Base-by-base conservation (phyloP, 306 rosid genomes). In the Cyclanthera cordifolia region DNA sequence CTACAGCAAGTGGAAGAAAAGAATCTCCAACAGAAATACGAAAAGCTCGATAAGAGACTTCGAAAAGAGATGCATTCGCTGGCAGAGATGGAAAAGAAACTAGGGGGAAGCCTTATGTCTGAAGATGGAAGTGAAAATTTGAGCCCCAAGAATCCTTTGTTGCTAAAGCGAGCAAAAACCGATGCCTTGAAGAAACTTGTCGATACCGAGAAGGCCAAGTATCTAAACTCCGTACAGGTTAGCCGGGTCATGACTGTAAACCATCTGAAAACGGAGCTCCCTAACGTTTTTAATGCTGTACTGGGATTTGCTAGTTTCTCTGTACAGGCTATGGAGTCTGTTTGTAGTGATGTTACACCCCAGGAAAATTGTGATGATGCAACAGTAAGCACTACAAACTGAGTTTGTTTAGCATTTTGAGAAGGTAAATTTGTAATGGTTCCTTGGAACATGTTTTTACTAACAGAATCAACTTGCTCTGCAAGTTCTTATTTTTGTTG, bases 1-100 rank as follows among this genome's bases (percentile, higher is more conserved):
- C 46, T 52, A n/a, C 91, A 78, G 75, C 95, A 90, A 77, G 81
- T 39, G 46, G 87, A 79, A 73, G 97, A 88, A 79, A 82, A 83
- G 51, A 79, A 61, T 72, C 79, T 65, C 67, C 91, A 70, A 76
- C 82, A 77, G 57, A 90, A 70, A 78, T 81, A 66, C 8, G 78
- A 77, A 52, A 94, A 88, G 75, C 79, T 86, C 12, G 88, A 86
- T 50, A 83, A 75, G 57, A 87, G 71, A 79, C 69, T 85, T 69
- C 87, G 69, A 20, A 94, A 80, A 76, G 87, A 87, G 79, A 48
- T 16, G 15, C 16, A 8, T 34, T 75, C 84, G 5, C 72, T 86
- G 48, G 75, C 69, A 4, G 97, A 79, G 78, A 76, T 77, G 83
- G 80, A 79, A 84, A 43, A 51, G 32, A 86, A 81, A 67, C 43